phyloP scores from a whole-genome alignment of 1,284 basidiomycete species.

The Cystobasidiaceae sp. region DNA sequence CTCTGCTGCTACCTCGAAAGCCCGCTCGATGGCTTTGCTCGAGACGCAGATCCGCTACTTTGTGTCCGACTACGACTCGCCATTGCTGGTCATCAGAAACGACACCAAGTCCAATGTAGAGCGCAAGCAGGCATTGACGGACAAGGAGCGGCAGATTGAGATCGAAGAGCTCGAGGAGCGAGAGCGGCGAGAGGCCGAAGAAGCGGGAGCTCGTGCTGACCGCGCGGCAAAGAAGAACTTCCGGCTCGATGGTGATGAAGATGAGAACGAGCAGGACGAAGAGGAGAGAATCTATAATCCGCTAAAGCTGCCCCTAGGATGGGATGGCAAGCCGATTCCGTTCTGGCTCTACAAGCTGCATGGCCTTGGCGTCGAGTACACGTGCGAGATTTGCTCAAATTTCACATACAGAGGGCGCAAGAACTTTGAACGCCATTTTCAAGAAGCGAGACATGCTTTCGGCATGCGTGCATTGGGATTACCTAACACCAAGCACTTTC shows the following conservation, averaged over 20 bases:
- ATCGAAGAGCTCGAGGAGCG: conserved; percentile 55
- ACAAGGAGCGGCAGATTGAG: conserved; percentile 92
- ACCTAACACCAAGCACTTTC: conserved; percentile 98
- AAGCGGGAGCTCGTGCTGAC: conserved; percentile 60
- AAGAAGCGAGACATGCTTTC: conserved; percentile 94
- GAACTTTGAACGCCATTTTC: conserved; percentile 89
- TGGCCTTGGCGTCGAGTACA: conserved; percentile 93
- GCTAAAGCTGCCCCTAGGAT: conserved; percentile 90
- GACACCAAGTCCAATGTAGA: conserved; percentile 96
- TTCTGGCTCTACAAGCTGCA: conserved; percentile 99
- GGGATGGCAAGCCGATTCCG: conserved; percentile 98
- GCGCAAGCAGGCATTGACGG: conserved; percentile 89
- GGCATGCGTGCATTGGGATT: conserved; percentile 96
- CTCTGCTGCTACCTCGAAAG: conserved; percentile 53
- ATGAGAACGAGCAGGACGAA: conserved; percentile 79
- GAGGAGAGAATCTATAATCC: conserved; percentile 97
- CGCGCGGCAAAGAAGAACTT: conserved; percentile 42
- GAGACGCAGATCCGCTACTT: conserved; percentile 67
- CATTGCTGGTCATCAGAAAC: conserved; percentile 61
- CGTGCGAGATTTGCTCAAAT: conserved; percentile 89
- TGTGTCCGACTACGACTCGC: conserved; percentile 51
- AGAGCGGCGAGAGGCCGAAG: conserved; percentile 55
- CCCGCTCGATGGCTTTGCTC: conserved; percentile 64
- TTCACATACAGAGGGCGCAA: conserved; percentile 80
- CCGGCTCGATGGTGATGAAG: conserved; percentile 32